Evolutionary conservation across 441 rosid genomes (phyloP).

Genomic region (Erodium chrysanthum): DNA sequence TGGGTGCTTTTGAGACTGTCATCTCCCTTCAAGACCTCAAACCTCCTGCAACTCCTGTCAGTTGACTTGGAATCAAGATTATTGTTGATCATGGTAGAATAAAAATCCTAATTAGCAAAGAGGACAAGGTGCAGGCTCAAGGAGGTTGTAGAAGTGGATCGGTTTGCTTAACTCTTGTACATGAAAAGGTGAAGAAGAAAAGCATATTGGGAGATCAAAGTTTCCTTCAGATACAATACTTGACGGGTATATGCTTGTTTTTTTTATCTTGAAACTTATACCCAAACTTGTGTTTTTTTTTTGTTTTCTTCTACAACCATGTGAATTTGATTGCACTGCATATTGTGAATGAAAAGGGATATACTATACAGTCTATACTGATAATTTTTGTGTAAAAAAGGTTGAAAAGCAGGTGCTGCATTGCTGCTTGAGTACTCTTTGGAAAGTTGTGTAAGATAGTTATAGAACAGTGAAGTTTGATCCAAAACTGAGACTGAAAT

Average conservation of each 20-base stretch:
- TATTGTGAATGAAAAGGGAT: neutral
- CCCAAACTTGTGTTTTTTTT: neutral
- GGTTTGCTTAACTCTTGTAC: neutral
- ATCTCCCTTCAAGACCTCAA: constrained; percentile 65
- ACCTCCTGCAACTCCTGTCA: constrained; percentile 16
- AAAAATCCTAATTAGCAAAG: neutral
- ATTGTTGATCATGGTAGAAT: neutral
- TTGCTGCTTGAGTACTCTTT: neutral
- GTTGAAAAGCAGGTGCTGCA: neutral
- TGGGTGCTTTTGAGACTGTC: constrained; percentile 86
- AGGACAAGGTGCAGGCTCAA: neutral
- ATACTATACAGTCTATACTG: neutral
- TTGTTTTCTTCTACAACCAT: neutral
- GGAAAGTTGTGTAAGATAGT: no score
- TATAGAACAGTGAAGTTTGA: no score
- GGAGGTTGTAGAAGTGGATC: neutral
- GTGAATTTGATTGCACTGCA: neutral
- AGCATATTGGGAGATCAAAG: neutral
- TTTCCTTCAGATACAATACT: neutral
- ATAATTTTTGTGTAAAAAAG: neutral
- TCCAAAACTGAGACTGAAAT: no score
- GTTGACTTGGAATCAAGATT: neutral
- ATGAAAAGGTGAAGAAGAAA: neutral
- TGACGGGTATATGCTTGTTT: neutral
- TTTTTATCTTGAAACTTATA: neutral